Evolutionary conservation across 805 yeast species (phyloP).

Genomic region (Wilhelminamyces savonicus): DNA sequence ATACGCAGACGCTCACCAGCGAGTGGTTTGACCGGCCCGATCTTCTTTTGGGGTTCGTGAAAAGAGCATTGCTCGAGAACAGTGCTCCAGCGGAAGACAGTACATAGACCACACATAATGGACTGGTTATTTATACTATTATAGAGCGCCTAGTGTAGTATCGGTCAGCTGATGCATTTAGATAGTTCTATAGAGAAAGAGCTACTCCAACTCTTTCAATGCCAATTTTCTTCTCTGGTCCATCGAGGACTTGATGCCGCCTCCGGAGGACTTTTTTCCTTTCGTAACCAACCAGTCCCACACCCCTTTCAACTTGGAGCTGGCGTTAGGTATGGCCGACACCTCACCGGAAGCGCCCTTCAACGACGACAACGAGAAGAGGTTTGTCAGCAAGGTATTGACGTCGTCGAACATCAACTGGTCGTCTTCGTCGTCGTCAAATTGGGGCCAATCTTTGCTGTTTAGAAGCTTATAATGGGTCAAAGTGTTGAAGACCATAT

Average conservation of each 20-base stretch:
- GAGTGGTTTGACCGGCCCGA: conserved; percentile 31
- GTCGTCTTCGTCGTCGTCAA: conserved; percentile 15
- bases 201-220: conserved; percentile 30
- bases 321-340: conserved; percentile 22
- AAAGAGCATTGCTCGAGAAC: conserved; percentile 2
- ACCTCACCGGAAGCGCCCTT: conserved; percentile 34
- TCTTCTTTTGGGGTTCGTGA: conserved; percentile 18
- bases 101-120: too few relatives aligned
- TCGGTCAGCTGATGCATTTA: too few relatives aligned
- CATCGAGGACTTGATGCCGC: conserved; percentile 21
- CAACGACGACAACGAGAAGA: conserved; percentile 35
- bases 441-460: conserved; percentile 12
- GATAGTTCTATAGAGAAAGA: too few relatives aligned
- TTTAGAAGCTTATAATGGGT: conserved; percentile 17
- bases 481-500: conserved; percentile 13
- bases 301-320: conserved; percentile 12
- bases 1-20: conserved; percentile 8
- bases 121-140: too few relatives aligned
- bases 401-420: conserved; percentile 21
- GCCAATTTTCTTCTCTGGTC: conserved; percentile 38
- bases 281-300: conserved; percentile 19
- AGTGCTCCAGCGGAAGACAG: too few relatives aligned
- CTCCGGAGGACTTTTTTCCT: conserved; percentile 3
- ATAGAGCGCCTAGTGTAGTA: too few relatives aligned
- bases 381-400: conserved; percentile 24